phyloP scores from a whole-genome alignment of 345 rosid species.

The Passiflora organensis region DNA sequence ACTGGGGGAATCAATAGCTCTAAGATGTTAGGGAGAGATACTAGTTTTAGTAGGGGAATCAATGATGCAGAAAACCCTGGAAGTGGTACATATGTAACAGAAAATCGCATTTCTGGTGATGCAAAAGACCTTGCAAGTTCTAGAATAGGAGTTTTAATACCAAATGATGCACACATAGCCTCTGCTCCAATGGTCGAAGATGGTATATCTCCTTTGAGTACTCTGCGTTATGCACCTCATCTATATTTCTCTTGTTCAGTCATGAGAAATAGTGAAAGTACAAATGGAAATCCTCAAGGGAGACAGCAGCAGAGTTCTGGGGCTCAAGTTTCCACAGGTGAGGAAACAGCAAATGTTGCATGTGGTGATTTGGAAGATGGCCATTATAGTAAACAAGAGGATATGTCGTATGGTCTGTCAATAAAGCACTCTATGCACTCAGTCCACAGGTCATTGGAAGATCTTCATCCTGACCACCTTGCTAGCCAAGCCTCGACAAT shows the following conservation, averaged over 20 bases:
- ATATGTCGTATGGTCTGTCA: conserved; percentile 33
- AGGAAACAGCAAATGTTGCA: conserved; percentile 14
- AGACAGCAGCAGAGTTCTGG: conserved; percentile 25
- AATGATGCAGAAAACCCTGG: conserved; percentile 14
- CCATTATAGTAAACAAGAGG: conserved; percentile 26
- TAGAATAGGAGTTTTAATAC: conserved; percentile 8
- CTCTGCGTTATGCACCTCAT: conserved; percentile 38
- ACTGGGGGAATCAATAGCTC: conserved; percentile 9
- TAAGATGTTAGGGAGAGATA: conserved; percentile 18
- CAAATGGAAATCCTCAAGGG: conserved; percentile 16
- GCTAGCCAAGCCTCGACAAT: conserved; percentile 22
- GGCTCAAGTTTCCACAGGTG: conserved; percentile 7
- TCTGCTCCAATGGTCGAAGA: conserved; percentile 24
- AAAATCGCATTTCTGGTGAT: conserved; percentile 5
- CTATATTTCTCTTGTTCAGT: conserved; percentile 26
- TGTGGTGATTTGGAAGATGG: conserved; percentile 27
- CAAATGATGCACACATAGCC: conserved; percentile 28
- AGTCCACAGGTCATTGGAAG: conserved; percentile 38
- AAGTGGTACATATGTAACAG: conserved; percentile 12
- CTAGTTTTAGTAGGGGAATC: conserved; percentile 13
- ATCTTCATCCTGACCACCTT: conserved; percentile 33
- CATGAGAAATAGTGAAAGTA: conserved; percentile 35
- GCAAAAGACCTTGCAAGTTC: conserved; percentile 17
- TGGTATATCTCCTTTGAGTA: conserved; percentile 21
- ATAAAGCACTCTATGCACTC: conserved; percentile 20